These are phyloP conservation scores for Cystobasidiopsis lactophilus DNA, from an alignment of 768 basidiomycete species.

Conservation along the genomic window DNA sequence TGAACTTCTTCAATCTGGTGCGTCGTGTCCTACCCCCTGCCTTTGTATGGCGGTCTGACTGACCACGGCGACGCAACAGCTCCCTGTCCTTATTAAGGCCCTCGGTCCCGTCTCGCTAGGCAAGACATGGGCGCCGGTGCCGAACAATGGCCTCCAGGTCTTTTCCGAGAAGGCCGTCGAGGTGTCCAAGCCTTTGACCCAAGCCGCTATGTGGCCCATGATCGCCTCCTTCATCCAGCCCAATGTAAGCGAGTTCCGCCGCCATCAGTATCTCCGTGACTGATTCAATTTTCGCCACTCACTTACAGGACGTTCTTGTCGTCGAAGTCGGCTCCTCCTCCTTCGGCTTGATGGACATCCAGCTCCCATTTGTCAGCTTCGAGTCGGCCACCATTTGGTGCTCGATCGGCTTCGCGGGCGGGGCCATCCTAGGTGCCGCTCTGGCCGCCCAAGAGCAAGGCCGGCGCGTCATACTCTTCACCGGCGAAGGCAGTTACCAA, in stretches of 20 bases:
- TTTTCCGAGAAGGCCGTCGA: too few relatives aligned
- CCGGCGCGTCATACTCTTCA: conserved; percentile 52
- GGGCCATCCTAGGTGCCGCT: conserved; percentile 52
- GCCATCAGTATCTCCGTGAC: not conserved
- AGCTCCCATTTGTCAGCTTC: conserved; percentile 34
- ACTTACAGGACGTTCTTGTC: conserved; percentile 36
- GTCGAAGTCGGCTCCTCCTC: conserved; percentile 73
- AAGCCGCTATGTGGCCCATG: too few relatives aligned
- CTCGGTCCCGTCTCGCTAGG: too few relatives aligned
- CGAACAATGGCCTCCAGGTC: too few relatives aligned
- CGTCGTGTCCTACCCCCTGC: too few relatives aligned
- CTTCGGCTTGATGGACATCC: conserved; percentile 62
- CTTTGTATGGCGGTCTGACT: too few relatives aligned
- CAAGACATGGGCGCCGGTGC: too few relatives aligned
- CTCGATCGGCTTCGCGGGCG: conserved; percentile 71
- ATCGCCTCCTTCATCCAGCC: too few relatives aligned
- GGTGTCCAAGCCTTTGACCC: too few relatives aligned
- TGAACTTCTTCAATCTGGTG: not conserved
- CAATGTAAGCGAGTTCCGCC: too few relatives aligned
- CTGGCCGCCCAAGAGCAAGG: conserved; percentile 28
- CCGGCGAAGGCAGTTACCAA: conserved; percentile 40
- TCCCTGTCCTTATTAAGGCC: too few relatives aligned
- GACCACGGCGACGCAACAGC: too few relatives aligned
- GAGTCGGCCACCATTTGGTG: conserved; percentile 38
- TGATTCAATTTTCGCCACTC: not conserved